phyloP scores from a whole-genome alignment of 139 green algal genomes.

The Auxenochlorella protothecoides region DNA sequence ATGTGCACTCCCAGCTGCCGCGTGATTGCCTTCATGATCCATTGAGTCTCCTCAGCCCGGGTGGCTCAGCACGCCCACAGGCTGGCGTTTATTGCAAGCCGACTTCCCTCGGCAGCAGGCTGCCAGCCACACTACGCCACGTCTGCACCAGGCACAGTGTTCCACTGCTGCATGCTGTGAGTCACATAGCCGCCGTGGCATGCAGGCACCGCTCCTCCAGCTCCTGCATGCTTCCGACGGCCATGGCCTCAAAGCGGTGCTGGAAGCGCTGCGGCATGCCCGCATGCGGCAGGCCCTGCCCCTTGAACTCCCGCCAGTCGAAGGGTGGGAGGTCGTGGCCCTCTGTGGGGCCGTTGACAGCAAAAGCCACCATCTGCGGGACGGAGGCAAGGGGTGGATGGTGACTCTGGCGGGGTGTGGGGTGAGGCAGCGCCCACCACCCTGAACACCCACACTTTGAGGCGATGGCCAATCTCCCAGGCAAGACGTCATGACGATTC shows the following conservation, averaged over 20 bases:
- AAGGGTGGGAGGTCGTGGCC: constrained; percentile 15
- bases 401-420: neutral
- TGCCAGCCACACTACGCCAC: too few species aligned
- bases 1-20: too few species aligned
- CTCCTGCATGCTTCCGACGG: neutral
- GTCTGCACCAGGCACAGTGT: too few species aligned
- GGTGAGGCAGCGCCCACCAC: neutral
- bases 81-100: too few species aligned
- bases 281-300: constrained; percentile 5
- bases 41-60: too few species aligned
- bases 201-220: neutral
- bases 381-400: neutral
- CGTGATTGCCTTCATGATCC: too few species aligned
- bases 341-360: constrained; percentile 23
- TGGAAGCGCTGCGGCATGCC: neutral
- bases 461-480: too few species aligned
- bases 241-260: constrained; percentile 12
- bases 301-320: constrained; percentile 5
- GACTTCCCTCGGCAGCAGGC: too few species aligned
- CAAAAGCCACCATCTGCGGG: constrained; percentile 12
- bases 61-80: too few species aligned
- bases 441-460: neutral
- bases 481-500: too few species aligned
- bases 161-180: too few species aligned
- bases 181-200: too few species aligned